Percentiles rank a stretch among this genome's conserved stretches.
phyloP scores from a whole-genome alignment of 495 filamentous ascomycete species.

The Paragyromitra xinjiangensis region DNA sequence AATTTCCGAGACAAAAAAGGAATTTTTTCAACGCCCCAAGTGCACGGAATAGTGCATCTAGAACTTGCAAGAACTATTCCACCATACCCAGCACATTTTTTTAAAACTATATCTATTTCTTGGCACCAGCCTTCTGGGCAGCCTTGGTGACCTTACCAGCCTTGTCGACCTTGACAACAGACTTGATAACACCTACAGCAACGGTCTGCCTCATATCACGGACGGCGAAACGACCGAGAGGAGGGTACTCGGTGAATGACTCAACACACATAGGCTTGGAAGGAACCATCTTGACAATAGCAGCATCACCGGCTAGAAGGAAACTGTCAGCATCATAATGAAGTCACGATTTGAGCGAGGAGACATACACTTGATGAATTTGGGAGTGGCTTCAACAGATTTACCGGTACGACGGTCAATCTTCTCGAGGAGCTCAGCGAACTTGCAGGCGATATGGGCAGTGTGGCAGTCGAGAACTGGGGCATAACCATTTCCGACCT shows the following conservation, averaged over 20 bases:
- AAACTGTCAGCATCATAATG: constrained; percentile 18
- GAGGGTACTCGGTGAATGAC: constrained; percentile 99
- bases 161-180: constrained; percentile 78
- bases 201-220: constrained; percentile 93
- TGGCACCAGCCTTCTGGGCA: constrained; percentile 60
- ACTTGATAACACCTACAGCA: constrained; percentile 96
- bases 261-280: constrained; percentile 99
- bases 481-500: constrained; percentile 98
- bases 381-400: constrained; percentile 86
- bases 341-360: background rate
- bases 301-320: constrained; percentile 77
- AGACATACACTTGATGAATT: constrained; percentile 93
- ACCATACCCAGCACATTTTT: constrained; percentile 57
- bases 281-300: constrained; percentile 99
- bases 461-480: constrained; percentile 99
- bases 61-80: constrained; percentile 53
- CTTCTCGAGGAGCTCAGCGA: constrained; percentile 98
- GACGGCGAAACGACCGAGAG: constrained; percentile 98
- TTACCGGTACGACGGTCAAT: constrained; percentile 99
- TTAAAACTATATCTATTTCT: constrained; percentile 56
- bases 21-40: constrained; percentile 55
- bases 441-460: constrained; percentile 99
- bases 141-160: constrained; percentile 79
- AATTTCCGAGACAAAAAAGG: constrained; percentile 49
- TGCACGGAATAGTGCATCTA: constrained; percentile 55